Evolutionary conservation across 441 rosid genomes (phyloP).

Genomic region (Gossypium aridum): DNA sequence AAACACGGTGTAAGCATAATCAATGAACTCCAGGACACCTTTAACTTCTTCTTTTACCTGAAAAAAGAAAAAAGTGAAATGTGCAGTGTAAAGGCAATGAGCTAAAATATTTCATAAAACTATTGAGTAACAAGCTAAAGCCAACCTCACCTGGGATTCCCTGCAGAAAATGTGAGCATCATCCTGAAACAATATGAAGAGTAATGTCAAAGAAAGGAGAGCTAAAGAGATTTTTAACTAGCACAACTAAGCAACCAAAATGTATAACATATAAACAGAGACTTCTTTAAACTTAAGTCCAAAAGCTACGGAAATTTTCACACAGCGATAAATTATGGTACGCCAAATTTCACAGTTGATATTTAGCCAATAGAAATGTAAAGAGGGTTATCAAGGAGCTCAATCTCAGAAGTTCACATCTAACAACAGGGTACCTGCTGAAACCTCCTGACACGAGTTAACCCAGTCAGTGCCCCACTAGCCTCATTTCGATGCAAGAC

Average conservation of each 20-base stretch:
- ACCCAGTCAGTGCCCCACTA: conserved; percentile 96
- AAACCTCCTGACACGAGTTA: conserved; percentile 96
- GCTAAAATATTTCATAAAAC: background rate
- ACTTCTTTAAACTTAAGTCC: background rate
- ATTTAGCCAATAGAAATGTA: conserved; percentile 1
- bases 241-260: background rate
- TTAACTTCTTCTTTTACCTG: conserved; percentile 82
- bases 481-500: conserved; percentile 98
- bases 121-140: background rate
- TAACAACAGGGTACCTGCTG: conserved; percentile 60
- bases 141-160: conserved; percentile 61
- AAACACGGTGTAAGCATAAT: conserved; percentile 40
- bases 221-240: background rate
- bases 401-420: background rate
- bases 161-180: conserved; percentile 98
- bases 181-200: conserved; percentile 51
- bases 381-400: background rate
- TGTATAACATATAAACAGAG: background rate
- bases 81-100: conserved; percentile 15
- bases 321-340: background rate
- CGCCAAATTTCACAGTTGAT: background rate
- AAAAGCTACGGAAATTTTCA: background rate
- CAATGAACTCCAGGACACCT: conserved; percentile 79
- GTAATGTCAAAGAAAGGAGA: background rate
- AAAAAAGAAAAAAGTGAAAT: conserved; percentile 16